Evolutionary conservation across 352 stramenopile genomes (phyloP), one percentile per base, ranked within the genome.

Genomic region (Pythium monospermum): DNA sequence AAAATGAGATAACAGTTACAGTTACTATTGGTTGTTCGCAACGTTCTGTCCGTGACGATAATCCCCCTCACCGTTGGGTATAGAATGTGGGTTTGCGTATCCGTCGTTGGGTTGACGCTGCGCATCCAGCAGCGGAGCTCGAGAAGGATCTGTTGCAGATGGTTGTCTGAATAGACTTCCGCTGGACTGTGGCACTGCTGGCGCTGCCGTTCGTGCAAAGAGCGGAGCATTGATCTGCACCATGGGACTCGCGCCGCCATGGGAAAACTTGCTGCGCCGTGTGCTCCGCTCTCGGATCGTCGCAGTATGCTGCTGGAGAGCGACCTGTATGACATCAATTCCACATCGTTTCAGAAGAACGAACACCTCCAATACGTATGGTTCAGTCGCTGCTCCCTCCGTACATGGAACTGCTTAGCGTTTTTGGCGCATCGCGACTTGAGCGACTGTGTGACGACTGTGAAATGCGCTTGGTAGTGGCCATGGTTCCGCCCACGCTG

Each of bases 361-460:
- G 22, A 51, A 31, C 25, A 41, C 30, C 53, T 18, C 5, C 7
- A 27, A 31, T 21, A 12, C 19, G 22, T 33, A 35, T 7, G n/a
- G n/a, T n/a, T n/a, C n/a, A n/a, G n/a, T n/a, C n/a, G n/a, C n/a
- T n/a, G n/a, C n/a, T n/a, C n/a, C n/a, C n/a, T n/a, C 69, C 73
- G 32, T 54, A 90, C 82, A 49, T 92, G 82, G 45, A 93, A 88
- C 22, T 70, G 64, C 57, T 90, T 89, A 37, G 76, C 76, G 53
- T 76, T 90, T 57, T 89, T 91, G 40, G 83, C 80, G 46, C 78
- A 91, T 37, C 83, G 77, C 38, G 74, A 64, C 59, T 93, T 91
- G 41, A 93, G 70, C 44, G 78, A 91, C 53, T 80, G 71, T 41
- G 76, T 88, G 46, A 93, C 65, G 53, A 93, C 74, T 7, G 68